Conservation (phyloP, 306 rosid genomes). For the Rosa rugosa region DNA sequence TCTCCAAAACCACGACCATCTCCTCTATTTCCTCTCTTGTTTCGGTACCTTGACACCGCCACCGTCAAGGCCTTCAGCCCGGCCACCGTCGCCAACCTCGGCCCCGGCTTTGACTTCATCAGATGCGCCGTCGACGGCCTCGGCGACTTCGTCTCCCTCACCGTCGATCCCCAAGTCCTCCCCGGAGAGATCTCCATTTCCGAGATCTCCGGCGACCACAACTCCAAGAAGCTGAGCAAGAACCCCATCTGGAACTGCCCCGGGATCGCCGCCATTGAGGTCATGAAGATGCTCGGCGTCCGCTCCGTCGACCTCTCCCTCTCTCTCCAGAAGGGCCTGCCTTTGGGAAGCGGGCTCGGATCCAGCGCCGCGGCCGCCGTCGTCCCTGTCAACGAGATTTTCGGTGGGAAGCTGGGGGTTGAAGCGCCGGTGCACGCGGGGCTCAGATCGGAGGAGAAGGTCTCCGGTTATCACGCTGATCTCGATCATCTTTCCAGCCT, state of each 20-base stretch:
- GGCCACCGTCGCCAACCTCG: conserved; percentile 79
- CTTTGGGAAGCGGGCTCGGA: conserved; percentile 82
- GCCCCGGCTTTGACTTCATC: conserved; percentile 88
- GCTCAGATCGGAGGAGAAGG: conserved; percentile 78
- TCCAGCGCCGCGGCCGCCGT: conserved; percentile 93
- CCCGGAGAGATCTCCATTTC: conserved; percentile 50
- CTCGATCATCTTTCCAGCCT: too few relatives aligned
- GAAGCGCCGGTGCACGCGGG: conserved; percentile 65
- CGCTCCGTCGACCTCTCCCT: conserved; percentile 79
- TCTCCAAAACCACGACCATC: too few relatives aligned
- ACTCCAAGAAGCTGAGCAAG: conserved; percentile 56
- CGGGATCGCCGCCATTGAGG: conserved; percentile 82
- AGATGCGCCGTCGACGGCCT: conserved; percentile 65
- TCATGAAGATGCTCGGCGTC: conserved; percentile 76
- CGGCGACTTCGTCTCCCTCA: conserved; percentile 68
- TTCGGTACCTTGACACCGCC: neutral
- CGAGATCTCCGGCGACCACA: conserved; percentile 26
- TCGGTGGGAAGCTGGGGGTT: conserved; percentile 48
- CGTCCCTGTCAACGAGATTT: conserved; percentile 73
- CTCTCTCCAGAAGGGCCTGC: conserved; percentile 77
- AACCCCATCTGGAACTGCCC: conserved; percentile 77
- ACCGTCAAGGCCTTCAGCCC: conserved; percentile 79
- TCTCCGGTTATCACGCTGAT: conserved; percentile 91
- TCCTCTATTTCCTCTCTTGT: too few relatives aligned
- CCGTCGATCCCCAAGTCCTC: conserved; percentile 57